These are phyloP conservation scores for Alternaria burnsii DNA, from an alignment of 2,329 filamentous ascomycete genomes.

Conservation along the genomic window DNA sequence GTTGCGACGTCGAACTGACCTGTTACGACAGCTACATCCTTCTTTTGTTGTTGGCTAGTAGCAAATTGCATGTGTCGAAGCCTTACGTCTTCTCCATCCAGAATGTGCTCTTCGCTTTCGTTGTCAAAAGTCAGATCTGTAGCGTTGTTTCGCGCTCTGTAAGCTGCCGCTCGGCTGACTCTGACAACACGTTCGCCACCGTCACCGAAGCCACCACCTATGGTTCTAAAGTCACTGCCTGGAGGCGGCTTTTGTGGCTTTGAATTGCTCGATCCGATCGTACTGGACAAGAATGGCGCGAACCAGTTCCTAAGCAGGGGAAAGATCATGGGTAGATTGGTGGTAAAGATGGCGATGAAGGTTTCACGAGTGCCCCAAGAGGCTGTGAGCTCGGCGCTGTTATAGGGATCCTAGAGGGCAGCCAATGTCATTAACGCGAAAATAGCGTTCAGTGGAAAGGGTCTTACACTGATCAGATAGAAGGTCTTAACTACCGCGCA, in stretches of 20 bases:
- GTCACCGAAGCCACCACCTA: not conserved
- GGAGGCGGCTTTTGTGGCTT: not conserved
- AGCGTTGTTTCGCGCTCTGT: not conserved
- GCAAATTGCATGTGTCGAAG: not conserved
- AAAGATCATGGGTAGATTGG: slow-evolving; percentile 41
- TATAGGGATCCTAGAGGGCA: not conserved
- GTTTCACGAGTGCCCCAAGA: slow-evolving; percentile 58
- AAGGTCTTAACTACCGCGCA: slow-evolving; percentile 65
- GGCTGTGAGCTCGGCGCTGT: slow-evolving; percentile 38
- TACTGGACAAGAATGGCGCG: not conserved
- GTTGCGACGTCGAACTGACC: not conserved
- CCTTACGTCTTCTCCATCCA: not conserved
- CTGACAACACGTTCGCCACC: not conserved
- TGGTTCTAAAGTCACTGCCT: not conserved
- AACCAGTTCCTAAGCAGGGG: not conserved
- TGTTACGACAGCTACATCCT: not conserved
- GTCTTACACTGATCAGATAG: not conserved
- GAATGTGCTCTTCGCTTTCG: not conserved
- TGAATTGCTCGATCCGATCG: not conserved
- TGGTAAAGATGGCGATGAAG: slow-evolving; percentile 57
- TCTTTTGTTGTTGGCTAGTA: not conserved
- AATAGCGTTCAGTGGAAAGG: accelerated
- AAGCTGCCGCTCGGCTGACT: too few species aligned
- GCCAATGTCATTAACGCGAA: not conserved
- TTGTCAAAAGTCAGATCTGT: not conserved